Conservation (phyloP, 345 rosid species). For the Linum trigynum region DNA sequence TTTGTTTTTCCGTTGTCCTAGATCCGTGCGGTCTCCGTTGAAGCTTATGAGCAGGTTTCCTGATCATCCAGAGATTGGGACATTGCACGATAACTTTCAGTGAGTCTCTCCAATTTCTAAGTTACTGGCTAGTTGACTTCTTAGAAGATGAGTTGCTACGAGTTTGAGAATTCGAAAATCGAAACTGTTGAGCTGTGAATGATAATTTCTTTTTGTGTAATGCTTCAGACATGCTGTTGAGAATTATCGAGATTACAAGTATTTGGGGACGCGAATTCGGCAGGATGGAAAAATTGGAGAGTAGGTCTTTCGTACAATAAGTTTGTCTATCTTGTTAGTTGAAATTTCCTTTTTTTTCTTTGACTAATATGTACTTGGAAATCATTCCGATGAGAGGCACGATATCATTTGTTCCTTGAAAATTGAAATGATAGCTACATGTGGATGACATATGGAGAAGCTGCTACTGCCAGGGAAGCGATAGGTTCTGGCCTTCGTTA, state of each 20-base stretch:
- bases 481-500: conserved; percentile 71
- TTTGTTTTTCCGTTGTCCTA: conserved; percentile 9
- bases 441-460: conserved; percentile 92
- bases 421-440: conserved; percentile 40
- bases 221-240: conserved; percentile 48
- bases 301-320: conserved; percentile 36
- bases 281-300: conserved; percentile 69
- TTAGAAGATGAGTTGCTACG: background rate
- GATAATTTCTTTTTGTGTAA: background rate
- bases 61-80: conserved; percentile 66
- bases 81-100: conserved; percentile 75
- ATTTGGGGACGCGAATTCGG: conserved; percentile 63
- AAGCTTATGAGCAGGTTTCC: conserved; percentile 49
- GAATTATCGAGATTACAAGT: conserved; percentile 52
- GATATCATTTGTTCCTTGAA: background rate
- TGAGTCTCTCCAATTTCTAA: conserved; percentile 18
- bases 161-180: background rate
- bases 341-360: background rate
- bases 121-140: background rate
- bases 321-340: background rate
- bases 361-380: background rate
- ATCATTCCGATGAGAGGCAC: background rate
- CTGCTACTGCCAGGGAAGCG: conserved; percentile 56
- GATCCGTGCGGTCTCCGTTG: conserved; percentile 60
- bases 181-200: background rate